Conservation (phyloP, 805 yeast species). For the Starmerella davenportii region DNA sequence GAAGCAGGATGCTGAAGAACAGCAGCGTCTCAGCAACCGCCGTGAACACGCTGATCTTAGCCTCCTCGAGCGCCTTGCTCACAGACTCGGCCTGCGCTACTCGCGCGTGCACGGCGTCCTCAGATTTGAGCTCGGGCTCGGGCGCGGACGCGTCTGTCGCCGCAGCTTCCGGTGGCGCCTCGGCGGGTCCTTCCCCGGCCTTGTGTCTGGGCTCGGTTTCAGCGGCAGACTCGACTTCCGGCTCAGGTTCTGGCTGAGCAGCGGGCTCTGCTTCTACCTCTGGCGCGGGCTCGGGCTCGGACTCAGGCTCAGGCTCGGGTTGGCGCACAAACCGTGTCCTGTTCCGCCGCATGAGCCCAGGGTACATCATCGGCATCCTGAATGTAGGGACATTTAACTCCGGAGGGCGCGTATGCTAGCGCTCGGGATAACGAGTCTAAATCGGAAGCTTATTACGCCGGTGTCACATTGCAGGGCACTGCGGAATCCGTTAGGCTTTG, state of each 20-base stretch:
- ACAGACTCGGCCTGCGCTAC: conserved; percentile 3
- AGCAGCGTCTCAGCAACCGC: conserved; percentile 12
- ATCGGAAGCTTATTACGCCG: too few species aligned
- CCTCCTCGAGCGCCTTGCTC: conserved; percentile 1
- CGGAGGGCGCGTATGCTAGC: too few species aligned
- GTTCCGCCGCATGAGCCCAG: too few species aligned
- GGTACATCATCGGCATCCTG: too few species aligned
- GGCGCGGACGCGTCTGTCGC: not conserved
- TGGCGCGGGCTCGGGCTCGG: too few species aligned
- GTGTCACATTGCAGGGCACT: too few species aligned
- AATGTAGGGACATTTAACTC: too few species aligned
- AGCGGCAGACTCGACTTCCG: not conserved
- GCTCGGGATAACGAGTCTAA: too few species aligned
- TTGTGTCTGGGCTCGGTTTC: not conserved
- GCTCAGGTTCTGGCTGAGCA: not conserved
- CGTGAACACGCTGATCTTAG: conserved; percentile 6
- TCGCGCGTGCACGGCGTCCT: not conserved
- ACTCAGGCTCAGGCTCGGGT: too few species aligned
- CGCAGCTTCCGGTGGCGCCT: not conserved
- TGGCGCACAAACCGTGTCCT: too few species aligned
- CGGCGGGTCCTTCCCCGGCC: not conserved
- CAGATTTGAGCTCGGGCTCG: not conserved
- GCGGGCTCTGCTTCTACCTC: not conserved
- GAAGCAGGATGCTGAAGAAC: conserved; percentile 9
- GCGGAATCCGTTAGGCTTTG: too few species aligned